Percentiles rank a stretch among this genome's conserved stretches.
Conservation (phyloP, 345 rosid genomes). For the Geranium rotundifolium region DNA sequence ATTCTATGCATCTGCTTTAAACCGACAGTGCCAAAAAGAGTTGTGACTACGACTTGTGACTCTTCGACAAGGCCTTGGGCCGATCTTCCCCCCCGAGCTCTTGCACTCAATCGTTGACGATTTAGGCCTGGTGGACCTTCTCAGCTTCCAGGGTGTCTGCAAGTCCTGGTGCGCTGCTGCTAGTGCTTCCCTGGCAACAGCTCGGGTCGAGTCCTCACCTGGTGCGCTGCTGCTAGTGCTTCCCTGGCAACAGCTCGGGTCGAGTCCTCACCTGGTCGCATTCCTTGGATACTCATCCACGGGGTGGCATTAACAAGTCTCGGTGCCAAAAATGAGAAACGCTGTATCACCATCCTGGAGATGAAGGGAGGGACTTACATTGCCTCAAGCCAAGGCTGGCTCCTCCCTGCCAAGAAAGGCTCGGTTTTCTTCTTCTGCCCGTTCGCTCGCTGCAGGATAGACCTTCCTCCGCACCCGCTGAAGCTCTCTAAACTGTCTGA, state of each 20-base stretch:
- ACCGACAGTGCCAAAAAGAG: no score
- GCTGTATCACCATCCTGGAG: slow-evolving; percentile 11
- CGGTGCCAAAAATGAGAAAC: background rate
- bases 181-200: no score
- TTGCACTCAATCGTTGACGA: slow-evolving; percentile 6
- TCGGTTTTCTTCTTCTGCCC: slow-evolving; percentile 24
- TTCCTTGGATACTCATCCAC: slow-evolving; percentile 18
- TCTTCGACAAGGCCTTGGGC: no score
- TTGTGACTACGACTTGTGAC: no score
- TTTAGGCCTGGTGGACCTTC: slow-evolving; percentile 14
- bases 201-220: no score
- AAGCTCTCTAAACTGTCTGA: no score
- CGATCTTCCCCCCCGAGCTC: slow-evolving; percentile 16
- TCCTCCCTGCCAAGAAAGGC: slow-evolving; percentile 8
- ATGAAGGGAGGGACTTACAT: slow-evolving; percentile 19
- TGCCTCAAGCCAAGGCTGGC: slow-evolving; percentile 21
- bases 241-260: slow-evolving; percentile 11
- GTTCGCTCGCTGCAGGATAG: slow-evolving; percentile 14
- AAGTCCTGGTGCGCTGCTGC: no score
- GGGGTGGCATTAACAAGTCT: background rate
- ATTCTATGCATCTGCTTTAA: no score
- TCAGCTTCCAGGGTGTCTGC: slow-evolving; percentile 17
- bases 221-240: slow-evolving; percentile 19
- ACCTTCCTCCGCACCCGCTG: no score
- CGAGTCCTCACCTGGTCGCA: background rate